Percentiles rank a stretch among this genome's conserved stretches.
phyloP scores from a whole-genome alignment of 306 rosid species.

The Quercus berberidifolia region DNA sequence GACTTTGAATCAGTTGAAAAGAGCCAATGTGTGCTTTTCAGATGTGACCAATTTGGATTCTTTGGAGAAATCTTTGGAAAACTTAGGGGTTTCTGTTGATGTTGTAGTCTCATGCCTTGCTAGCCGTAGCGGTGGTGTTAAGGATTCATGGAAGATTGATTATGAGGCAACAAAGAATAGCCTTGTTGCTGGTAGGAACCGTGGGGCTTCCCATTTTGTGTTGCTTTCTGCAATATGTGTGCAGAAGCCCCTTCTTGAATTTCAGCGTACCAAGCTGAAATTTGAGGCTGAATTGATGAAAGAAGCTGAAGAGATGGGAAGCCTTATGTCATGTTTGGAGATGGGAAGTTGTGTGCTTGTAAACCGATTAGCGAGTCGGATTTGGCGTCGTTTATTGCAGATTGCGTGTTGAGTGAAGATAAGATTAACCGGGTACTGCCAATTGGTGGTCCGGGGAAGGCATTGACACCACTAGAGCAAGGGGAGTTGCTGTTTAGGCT shows the following conservation, averaged over 20 bases:
- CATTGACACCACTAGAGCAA: conserved; percentile 87
- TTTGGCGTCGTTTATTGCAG: conserved; percentile 88
- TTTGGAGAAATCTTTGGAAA: conserved; percentile 52
- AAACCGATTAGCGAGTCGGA: conserved; percentile 86
- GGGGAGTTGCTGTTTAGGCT: conserved; percentile 83
- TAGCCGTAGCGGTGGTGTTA: conserved; percentile 84
- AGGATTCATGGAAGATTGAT: conserved; percentile 96
- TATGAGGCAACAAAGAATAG: conserved; percentile 92
- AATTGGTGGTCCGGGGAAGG: conserved; percentile 90
- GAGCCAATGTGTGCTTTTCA: conserved; percentile 77
- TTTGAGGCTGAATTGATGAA: conserved; percentile 72
- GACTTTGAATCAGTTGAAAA: conserved; percentile 56
- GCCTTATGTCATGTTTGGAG: conserved; percentile 99
- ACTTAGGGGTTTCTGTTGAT: conserved; percentile 56
- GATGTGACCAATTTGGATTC: conserved; percentile 69
- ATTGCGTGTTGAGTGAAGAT: conserved; percentile 65
- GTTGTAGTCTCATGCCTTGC: conserved; percentile 95
- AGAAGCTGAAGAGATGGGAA: conserved; percentile 76
- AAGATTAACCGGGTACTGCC: conserved; percentile 73
- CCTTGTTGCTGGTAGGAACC: conserved; percentile 73
- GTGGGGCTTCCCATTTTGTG: conserved; percentile 88
- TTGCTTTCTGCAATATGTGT: conserved; percentile 95
- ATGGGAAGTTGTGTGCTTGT: conserved; percentile 91
- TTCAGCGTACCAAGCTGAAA: conserved; percentile 90
- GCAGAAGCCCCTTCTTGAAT: conserved; percentile 94